These are phyloP conservation scores for Arctium lappa DNA, from an alignment of 129 eudicot genomes.

Conservation along the genomic window DNA sequence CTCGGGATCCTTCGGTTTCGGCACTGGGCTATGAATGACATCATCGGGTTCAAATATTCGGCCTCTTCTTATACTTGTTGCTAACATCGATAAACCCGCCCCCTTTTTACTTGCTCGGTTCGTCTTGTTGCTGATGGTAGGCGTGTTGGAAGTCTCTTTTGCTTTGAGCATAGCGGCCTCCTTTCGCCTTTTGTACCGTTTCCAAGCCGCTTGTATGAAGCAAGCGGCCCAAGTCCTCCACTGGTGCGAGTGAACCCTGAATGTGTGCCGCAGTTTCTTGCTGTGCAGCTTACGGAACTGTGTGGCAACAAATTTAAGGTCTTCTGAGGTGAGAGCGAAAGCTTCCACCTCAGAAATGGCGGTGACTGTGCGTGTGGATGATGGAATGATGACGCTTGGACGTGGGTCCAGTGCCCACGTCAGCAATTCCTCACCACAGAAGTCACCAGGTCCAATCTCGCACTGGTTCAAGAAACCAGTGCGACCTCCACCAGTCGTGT, in stretches of 20 bases:
- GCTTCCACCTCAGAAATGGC: conserved; percentile 77
- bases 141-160: conserved; percentile 30
- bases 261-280: conserved; percentile 61
- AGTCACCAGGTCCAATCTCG: conserved; percentile 69
- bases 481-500: conserved; percentile 80
- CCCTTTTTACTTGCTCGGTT: conserved; percentile 19
- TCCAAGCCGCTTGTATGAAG: conserved; percentile 87
- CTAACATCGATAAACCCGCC: conserved; percentile 32
- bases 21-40: conserved; percentile 34
- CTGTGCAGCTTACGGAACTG: conserved; percentile 74
- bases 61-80: conserved; percentile 28
- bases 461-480: conserved; percentile 66
- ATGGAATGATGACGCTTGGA: conserved; percentile 61
- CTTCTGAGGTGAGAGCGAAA: conserved; percentile 65
- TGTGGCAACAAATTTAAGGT: conserved; percentile 63
- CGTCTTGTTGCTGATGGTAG: neutral
- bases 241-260: conserved; percentile 71
- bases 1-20: conserved; percentile 72
- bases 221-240: conserved; percentile 97
- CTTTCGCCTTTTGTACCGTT: conserved; percentile 48
- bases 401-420: conserved; percentile 74
- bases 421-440: conserved; percentile 79
- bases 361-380: conserved; percentile 68
- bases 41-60: conserved; percentile 38
- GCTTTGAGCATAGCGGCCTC: conserved; percentile 43